phyloP scores from a whole-genome alignment of 768 basidiomycete species.

The Lactarius evosmus region DNA sequence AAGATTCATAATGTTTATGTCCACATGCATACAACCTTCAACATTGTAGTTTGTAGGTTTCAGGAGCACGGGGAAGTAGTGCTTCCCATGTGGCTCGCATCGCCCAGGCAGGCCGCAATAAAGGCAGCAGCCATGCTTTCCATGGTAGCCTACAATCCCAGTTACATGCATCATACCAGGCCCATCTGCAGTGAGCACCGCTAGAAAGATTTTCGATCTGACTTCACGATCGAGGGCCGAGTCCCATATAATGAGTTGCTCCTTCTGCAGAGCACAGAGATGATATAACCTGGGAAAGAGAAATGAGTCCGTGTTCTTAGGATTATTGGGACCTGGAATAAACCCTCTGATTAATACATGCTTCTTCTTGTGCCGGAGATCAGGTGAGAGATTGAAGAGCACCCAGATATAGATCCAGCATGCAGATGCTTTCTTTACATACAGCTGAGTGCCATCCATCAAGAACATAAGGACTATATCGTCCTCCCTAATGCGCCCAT shows the following conservation, averaged over 20 bases:
- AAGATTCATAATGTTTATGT: conserved; percentile 31
- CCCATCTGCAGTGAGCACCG: conserved; percentile 35
- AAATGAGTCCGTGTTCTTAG: conserved; percentile 35
- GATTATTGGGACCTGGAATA: conserved; percentile 38
- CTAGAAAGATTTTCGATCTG: conserved; percentile 20
- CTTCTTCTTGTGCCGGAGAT: conserved; percentile 34
- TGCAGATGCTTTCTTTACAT: conserved; percentile 36
- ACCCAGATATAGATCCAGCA: conserved; percentile 42
- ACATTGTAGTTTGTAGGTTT: conserved; percentile 32
- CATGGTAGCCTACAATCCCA: conserved; percentile 38
- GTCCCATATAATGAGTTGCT: conserved; percentile 32
- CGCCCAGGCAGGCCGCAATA: conserved; percentile 36
- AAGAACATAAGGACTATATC: conserved; percentile 39
- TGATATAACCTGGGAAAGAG: conserved; percentile 37
- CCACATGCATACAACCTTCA: conserved; percentile 33
- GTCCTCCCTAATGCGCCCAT: conserved; percentile 27
- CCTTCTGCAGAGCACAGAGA: conserved; percentile 32
- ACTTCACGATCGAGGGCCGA: conserved; percentile 10
- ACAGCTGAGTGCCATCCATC: conserved; percentile 43
- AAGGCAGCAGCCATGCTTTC: conserved; percentile 37
- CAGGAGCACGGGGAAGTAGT: conserved; percentile 37
- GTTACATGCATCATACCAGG: conserved; percentile 36
- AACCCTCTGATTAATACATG: conserved; percentile 35
- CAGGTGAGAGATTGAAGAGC: conserved; percentile 35
- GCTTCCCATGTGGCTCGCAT: conserved; percentile 28